These are phyloP conservation scores for Naganishia sp. DNA, from an alignment of 1,284 basidiomycete species.

Conservation along the genomic window DNA sequence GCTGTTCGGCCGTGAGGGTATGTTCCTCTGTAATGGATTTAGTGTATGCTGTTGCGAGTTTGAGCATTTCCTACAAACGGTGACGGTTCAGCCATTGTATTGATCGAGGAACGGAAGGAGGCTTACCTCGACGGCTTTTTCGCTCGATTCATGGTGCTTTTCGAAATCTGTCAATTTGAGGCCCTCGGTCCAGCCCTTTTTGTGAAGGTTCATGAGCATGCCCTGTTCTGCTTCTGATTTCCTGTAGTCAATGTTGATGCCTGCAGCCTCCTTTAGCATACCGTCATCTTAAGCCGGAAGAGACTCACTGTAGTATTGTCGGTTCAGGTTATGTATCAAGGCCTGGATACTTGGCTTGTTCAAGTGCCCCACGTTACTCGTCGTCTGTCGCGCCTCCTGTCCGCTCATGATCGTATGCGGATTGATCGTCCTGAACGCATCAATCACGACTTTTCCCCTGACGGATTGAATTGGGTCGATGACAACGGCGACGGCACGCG, in stretches of 20 bases:
- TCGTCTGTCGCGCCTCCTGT: constrained; percentile 94
- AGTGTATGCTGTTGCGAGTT: constrained; percentile 86
- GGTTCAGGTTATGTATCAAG: constrained; percentile 89
- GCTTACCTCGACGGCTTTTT: constrained; percentile 84
- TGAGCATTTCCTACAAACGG: constrained; percentile 76
- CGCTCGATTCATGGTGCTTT: constrained; percentile 78
- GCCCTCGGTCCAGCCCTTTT: constrained; percentile 96
- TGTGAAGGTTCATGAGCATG: constrained; percentile 98
- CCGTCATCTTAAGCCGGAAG: background rate
- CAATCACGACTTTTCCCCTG: constrained; percentile 97
- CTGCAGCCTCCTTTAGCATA: constrained; percentile 33
- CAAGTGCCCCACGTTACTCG: constrained; percentile 97
- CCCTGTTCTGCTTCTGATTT: constrained; percentile 95
- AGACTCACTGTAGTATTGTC: constrained; percentile 79
- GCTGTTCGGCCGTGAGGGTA: constrained; percentile 81
- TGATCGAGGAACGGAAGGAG: background rate
- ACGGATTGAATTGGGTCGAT: constrained; percentile 99
- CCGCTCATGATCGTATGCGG: constrained; percentile 78
- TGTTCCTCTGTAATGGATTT: constrained; percentile 96
- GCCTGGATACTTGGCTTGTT: constrained; percentile 98
- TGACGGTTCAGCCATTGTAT: background rate
- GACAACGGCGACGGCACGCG: constrained; percentile 94
- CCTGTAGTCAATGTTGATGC: constrained; percentile 91
- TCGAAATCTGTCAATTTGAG: constrained; percentile 86
- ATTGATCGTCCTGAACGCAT: constrained; percentile 95